Percentiles rank a stretch among this genome's conserved stretches.
Conservation (phyloP, 78 protist genomes). For the Dictyostelium capitatum region DNA sequence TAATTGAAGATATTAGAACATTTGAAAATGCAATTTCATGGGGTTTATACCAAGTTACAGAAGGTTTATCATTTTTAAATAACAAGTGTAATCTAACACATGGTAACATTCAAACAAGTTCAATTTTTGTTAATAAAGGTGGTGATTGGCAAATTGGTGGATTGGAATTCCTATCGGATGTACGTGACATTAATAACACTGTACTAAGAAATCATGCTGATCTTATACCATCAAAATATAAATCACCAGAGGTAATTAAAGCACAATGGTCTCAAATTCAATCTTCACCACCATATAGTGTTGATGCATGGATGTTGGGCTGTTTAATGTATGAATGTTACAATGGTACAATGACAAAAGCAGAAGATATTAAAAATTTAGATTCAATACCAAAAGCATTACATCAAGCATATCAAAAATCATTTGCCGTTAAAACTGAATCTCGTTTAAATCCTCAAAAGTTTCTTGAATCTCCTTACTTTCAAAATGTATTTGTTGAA, state of each 20-base stretch:
- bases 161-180: slow-evolving; percentile 74
- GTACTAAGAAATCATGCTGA: slow-evolving; percentile 48
- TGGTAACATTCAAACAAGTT: slow-evolving; percentile 75
- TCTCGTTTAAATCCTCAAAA: slow-evolving; percentile 55
- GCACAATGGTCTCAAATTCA: slow-evolving; percentile 60
- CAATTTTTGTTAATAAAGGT: slow-evolving; percentile 75
- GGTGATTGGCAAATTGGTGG: slow-evolving; percentile 91
- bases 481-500: slow-evolving; percentile 77
- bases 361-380: slow-evolving; percentile 59
- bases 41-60: slow-evolving; percentile 86
- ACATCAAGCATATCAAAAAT: slow-evolving; percentile 73
- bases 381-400: slow-evolving; percentile 50
- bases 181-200: slow-evolving; percentile 25
- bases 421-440: slow-evolving; percentile 40
- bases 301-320: slow-evolving; percentile 85
- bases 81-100: slow-evolving; percentile 79
- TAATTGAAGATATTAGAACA: slow-evolving; percentile 50
- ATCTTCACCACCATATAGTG: slow-evolving; percentile 3
- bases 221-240: slow-evolving; percentile 69
- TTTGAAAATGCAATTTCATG: slow-evolving; percentile 77
- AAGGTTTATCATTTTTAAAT: slow-evolving; percentile 80
- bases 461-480: slow-evolving; percentile 66
- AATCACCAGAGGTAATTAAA: slow-evolving; percentile 66
- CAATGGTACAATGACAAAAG: slow-evolving; percentile 56
- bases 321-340: slow-evolving; percentile 75